Evolutionary conservation across 768 basidiomycete genomes (phyloP).

Genomic region (Collybia mongolica): DNA sequence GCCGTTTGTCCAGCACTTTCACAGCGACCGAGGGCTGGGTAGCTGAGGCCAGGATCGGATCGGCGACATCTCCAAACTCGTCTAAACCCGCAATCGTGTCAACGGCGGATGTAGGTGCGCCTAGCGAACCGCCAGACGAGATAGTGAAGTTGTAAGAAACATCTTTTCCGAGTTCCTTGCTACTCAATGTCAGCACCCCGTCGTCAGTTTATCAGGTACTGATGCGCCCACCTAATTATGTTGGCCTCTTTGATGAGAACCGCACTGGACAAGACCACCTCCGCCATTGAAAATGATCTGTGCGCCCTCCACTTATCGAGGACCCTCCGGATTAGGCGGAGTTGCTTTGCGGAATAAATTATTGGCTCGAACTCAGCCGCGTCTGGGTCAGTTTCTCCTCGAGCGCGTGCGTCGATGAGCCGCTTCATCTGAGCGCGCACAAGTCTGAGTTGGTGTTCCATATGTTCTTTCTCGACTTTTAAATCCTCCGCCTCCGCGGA

Average conservation of each 20-base stretch:
- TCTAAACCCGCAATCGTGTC: constrained; percentile 86
- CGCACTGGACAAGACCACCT: constrained; percentile 80
- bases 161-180: constrained; percentile 83
- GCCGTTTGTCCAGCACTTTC: constrained; percentile 87
- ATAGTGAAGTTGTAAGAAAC: constrained; percentile 93
- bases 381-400: constrained; percentile 71
- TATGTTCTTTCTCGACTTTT: constrained; percentile 88
- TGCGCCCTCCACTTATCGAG: constrained; percentile 85
- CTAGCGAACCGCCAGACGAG: constrained; percentile 77
- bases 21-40: constrained; percentile 84
- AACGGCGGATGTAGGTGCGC: constrained; percentile 77
- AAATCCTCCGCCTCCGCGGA: constrained; percentile 78
- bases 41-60: constrained; percentile 68
- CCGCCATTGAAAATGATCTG: constrained; percentile 90
- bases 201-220: background rate
- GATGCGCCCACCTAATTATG: constrained; percentile 66
- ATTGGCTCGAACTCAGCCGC: constrained; percentile 71
- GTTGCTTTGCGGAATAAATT: constrained; percentile 79
- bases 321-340: constrained; percentile 79
- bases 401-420: constrained; percentile 70
- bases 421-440: constrained; percentile 83
- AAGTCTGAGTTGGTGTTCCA: constrained; percentile 83
- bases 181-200: constrained; percentile 25
- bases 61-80: constrained; percentile 92
- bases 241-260: constrained; percentile 93